Conservation (phyloP, 202 grass and related monocot genomes). For the Alloteropsis angusta region DNA sequence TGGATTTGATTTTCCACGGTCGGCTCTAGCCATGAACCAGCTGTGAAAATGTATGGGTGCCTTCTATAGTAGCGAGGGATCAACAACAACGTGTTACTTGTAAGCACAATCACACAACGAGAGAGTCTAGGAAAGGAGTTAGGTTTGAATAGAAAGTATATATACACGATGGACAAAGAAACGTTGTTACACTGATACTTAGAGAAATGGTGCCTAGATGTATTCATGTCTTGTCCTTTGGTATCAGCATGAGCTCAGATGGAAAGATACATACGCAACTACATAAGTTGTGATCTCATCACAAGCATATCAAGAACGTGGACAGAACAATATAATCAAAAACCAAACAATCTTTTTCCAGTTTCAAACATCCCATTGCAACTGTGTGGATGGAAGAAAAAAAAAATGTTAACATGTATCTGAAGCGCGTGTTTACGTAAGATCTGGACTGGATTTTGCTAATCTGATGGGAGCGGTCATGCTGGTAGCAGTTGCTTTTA, state of each 20-base stretch:
- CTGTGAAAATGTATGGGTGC: too few species aligned
- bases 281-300: background rate
- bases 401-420: background rate
- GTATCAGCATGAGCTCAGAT: background rate
- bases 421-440: background rate
- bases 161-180: background rate
- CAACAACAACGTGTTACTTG: background rate
- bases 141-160: background rate
- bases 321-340: too few species aligned
- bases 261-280: background rate
- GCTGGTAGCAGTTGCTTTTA: conserved; percentile 1
- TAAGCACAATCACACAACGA: background rate
- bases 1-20: too few species aligned
- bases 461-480: background rate
- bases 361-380: too few species aligned
- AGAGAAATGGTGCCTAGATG: background rate
- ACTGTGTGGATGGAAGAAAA: too few species aligned
- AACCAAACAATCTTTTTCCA: too few species aligned
- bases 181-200: background rate
- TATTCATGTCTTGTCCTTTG: background rate
- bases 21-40: too few species aligned
- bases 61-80: too few species aligned
- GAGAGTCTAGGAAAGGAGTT: background rate
- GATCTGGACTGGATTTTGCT: background rate
- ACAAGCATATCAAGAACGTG: background rate